These are phyloP conservation scores for Otatea glauca DNA, from an alignment of 176 grass and related monocot genomes.

Conservation along the genomic window DNA sequence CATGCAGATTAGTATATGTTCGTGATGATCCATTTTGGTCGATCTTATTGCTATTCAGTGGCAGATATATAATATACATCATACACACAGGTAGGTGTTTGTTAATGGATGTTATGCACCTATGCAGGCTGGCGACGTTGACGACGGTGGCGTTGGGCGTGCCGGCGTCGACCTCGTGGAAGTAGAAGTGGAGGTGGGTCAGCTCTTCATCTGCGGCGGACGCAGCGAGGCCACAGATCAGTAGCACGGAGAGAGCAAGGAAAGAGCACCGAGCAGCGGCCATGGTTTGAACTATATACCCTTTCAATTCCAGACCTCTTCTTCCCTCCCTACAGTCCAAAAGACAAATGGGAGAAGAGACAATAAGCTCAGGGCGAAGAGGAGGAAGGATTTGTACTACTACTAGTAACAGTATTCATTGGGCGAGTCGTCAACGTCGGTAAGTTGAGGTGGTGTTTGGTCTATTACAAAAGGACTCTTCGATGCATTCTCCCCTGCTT, in stretches of 20 bases:
- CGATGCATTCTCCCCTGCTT: too few species aligned
- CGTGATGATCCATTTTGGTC: neutral
- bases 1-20: too few species aligned
- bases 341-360: too few species aligned
- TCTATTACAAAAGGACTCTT: neutral
- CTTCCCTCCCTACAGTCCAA: neutral
- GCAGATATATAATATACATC: too few species aligned
- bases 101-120: neutral
- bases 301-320: neutral
- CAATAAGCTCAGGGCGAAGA: too few species aligned
- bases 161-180: slow-evolving; percentile 64
- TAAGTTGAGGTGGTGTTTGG: neutral
- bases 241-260: neutral
- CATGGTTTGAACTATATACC: slow-evolving; percentile 24
- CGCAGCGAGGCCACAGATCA: neutral
- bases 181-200: slow-evolving; percentile 74
- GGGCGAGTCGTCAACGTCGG: too few species aligned
- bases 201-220: neutral
- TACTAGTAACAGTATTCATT: too few species aligned
- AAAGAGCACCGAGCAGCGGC: neutral
- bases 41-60: neutral
- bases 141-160: slow-evolving; percentile 48
- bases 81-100: neutral
- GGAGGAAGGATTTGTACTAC: too few species aligned
- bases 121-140: slow-evolving; percentile 44